A percentile compares a stretch with the other conserved stretches of the same genome.
Conservation (phyloP, 2,329 filamentous ascomycete species). For the Talaromyces rugulosus region DNA sequence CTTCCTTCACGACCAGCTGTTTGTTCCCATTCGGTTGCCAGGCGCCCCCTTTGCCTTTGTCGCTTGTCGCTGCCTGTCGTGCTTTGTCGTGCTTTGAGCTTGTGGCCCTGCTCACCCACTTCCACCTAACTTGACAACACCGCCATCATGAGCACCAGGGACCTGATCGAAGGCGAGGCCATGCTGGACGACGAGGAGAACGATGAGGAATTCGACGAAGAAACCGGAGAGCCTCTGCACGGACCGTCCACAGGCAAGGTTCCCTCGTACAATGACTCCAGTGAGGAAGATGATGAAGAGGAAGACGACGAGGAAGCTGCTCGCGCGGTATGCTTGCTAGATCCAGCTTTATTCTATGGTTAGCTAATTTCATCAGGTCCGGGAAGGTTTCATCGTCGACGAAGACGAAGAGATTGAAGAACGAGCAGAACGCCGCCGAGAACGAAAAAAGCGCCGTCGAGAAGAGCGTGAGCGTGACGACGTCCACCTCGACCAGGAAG, state of each 20-base stretch:
- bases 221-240: conserved; percentile 57
- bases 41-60: neutral
- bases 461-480: conserved; percentile 79
- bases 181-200: conserved; percentile 82
- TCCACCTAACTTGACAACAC: neutral
- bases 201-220: conserved; percentile 77
- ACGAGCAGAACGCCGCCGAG: conserved; percentile 56
- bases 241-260: conserved; percentile 28
- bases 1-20: neutral
- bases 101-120: neutral
- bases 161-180: conserved; percentile 80
- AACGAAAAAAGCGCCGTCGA: conserved; percentile 71
- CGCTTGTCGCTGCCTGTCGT: neutral
- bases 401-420: conserved; percentile 79
- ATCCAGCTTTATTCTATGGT: neutral
- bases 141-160: conserved; percentile 52
- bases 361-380: conserved; percentile 55
- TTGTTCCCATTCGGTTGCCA: neutral
- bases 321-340: conserved; percentile 55
- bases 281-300: conserved; percentile 86
- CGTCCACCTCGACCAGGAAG: conserved; percentile 83
- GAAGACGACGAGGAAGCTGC: conserved; percentile 87
- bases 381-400: conserved; percentile 93
- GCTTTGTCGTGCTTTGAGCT: neutral
- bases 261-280: conserved; percentile 69